Percentiles rank a stretch among this genome's conserved stretches.
Conservation (phyloP, 441 rosid genomes). For the Geranium incanum region DNA sequence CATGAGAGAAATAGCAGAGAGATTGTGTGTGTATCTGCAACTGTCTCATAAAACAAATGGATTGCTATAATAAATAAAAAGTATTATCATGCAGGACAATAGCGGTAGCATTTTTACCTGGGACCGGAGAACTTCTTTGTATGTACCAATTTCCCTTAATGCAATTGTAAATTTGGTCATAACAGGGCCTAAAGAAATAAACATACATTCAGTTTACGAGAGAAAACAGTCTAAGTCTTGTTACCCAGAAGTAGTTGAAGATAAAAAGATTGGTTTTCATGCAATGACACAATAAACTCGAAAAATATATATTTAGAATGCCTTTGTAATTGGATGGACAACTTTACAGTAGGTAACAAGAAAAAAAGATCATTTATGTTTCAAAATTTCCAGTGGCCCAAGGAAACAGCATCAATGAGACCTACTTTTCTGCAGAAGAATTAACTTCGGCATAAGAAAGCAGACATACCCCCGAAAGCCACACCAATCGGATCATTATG, state of each 20-base stretch:
- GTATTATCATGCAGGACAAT: neutral
- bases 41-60: slow-evolving; percentile 2
- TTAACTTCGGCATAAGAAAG: slow-evolving; percentile 16
- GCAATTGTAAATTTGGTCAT: slow-evolving; percentile 99
- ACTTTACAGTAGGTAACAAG: neutral
- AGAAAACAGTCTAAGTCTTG: neutral
- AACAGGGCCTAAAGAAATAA: slow-evolving; percentile 68
- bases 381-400: slow-evolving; percentile 10
- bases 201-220: slow-evolving; percentile 17
- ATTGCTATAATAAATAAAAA: neutral
- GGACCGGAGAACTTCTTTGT: slow-evolving; percentile 96
- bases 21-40: neutral
- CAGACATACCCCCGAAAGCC: slow-evolving; percentile 83
- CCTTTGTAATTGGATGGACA: neutral
- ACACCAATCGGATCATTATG: slow-evolving; percentile 97
- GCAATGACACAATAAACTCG: too few species aligned
- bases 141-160: slow-evolving; percentile 95
- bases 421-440: neutral
- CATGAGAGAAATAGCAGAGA: neutral
- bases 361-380: neutral
- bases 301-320: neutral
- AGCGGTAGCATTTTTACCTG: slow-evolving; percentile 42
- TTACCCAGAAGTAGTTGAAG: slow-evolving; percentile 6
- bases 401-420: slow-evolving; percentile 4
- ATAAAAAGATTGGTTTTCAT: slow-evolving; percentile 6